Evolutionary conservation across 805 yeast species (phyloP).

Genomic region (Cyberlindnera americana): DNA sequence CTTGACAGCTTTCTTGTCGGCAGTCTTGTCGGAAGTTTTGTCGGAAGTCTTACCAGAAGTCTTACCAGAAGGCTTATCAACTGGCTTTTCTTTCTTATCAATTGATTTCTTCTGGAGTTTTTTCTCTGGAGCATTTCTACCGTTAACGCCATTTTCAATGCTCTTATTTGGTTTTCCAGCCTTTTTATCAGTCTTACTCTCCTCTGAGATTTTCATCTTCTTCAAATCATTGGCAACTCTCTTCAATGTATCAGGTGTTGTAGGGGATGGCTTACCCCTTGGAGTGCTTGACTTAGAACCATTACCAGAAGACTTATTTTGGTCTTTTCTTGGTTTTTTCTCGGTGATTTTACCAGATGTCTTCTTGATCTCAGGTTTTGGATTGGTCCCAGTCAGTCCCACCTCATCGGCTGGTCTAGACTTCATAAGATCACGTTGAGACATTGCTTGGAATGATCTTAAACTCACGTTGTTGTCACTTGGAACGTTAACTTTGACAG

Average conservation of each 20-base stretch:
- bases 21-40: not conserved
- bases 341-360: not conserved
- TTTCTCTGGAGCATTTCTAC: not conserved
- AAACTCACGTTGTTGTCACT: conserved; percentile 38
- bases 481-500: conserved; percentile 36
- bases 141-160: not conserved
- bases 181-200: not conserved
- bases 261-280: not conserved
- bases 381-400: conserved; percentile 4
- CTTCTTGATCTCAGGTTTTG: not conserved
- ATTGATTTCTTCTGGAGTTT: not conserved
- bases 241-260: not conserved
- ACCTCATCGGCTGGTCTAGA: conserved; percentile 22
- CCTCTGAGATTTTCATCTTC: conserved; percentile 1
- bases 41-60: not conserved
- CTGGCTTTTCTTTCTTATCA: not conserved
- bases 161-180: not conserved
- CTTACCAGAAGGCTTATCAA: not conserved
- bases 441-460: conserved; percentile 34
- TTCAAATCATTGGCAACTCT: not conserved
- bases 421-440: conserved; percentile 23
- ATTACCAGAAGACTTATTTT: not conserved
- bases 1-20: too few relatives aligned
- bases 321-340: not conserved
- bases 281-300: not conserved